phyloP scores from a whole-genome alignment of 78 protist species.

The Tieghemostelium lacteum region DNA sequence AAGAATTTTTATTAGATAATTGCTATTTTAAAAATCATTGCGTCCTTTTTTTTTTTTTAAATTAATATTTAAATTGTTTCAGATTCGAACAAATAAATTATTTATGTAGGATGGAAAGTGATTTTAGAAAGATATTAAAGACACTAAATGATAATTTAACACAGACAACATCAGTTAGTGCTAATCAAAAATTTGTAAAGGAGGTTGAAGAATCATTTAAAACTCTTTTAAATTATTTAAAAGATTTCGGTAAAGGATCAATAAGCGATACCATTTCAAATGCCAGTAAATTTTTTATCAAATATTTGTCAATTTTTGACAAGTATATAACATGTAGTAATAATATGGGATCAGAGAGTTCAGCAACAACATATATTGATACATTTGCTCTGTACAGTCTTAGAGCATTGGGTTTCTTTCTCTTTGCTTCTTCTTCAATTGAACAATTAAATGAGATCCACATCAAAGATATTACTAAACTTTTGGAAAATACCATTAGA shows the following conservation, averaged over 20 bases:
- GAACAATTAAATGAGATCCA: background rate
- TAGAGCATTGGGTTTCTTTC: slow-evolving; percentile 56
- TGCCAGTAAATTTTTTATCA: background rate
- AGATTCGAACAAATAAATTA: no score
- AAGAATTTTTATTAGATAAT: no score
- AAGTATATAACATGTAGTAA: background rate
- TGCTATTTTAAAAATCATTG: no score
- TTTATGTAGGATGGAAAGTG: no score
- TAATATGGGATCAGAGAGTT: background rate
- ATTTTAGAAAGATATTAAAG: slow-evolving; percentile 4
- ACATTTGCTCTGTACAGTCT: slow-evolving; percentile 33
- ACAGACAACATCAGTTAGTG: background rate
- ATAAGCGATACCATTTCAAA: background rate
- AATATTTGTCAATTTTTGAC: background rate
- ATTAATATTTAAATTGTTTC: no score
- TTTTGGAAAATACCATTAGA: slow-evolving; percentile 53
- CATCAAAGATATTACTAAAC: slow-evolving; percentile 34
- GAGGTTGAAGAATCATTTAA: slow-evolving; percentile 10
- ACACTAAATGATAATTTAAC: slow-evolving; percentile 2
- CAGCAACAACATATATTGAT: background rate
- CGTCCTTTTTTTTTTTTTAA: no score
- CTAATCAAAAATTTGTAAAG: background rate
- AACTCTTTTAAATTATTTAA: background rate
- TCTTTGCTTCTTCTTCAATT: background rate
- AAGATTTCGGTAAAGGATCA: background rate